Evolutionary conservation across 2,329 filamentous ascomycete species (phyloP), one percentile per base, ranked within the genome.

Genomic region (Colletotrichum gigasporum): DNA sequence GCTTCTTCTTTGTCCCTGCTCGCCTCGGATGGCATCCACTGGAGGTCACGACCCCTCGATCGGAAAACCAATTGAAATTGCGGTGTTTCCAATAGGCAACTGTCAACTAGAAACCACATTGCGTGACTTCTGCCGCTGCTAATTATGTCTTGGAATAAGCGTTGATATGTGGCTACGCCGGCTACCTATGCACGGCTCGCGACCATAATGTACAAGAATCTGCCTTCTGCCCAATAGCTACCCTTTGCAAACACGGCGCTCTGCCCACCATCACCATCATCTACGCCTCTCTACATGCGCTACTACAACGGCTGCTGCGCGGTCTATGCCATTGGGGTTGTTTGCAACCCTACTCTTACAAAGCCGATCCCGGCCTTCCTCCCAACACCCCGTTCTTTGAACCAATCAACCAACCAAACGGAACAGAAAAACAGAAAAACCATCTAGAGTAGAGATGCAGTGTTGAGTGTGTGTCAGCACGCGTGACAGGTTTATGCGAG

Each of bases 371-470:
- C 44, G 37, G 52, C 53, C 56, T 32, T 45, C 24, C 34, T 41
- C 12, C n/a, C 16, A 24, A 34, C 30, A 50, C 58, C 34, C 11
- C 18, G 16, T 22, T 24, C 39, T 22, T 18, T 9, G 35, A 26
- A 16, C 16, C n/a, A 60, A 45, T 42, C 20, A 22, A 45, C 22
- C 34, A 37, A 14, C 30, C 20, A 50, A 54, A 47, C 14, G 54
- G 34, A 45, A 63, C 5, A 60, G 45, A 6, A 45, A 39, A 28
- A 11, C 12, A 18, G 39, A 41, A 20, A 26, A 45, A 50, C 42
- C 50, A 50, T 65, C 50, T 65, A 65, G 62, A 65, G 62, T 65
- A 65, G 62, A 65, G 62, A 65, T 65, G 62, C 42, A 20, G 56
- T 44, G 41, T 47, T 32, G 14, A 32, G 8, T 12, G 16, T 54